phyloP scores from a whole-genome alignment of 2,329 filamentous ascomycete genomes.

The Fusarium sulawesiense region DNA sequence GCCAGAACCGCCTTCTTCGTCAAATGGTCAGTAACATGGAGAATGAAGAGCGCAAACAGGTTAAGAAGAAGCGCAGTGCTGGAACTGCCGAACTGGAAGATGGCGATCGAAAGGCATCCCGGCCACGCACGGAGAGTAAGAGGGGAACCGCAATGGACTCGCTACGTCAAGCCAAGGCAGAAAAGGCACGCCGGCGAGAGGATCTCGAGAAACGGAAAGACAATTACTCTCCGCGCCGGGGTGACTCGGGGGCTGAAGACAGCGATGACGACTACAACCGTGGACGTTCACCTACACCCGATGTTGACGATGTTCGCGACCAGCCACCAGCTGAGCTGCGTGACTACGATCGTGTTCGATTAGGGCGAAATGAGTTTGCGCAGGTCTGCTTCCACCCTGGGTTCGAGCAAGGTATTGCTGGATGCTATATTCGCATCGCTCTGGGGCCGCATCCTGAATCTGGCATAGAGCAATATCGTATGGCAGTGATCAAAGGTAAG shows the following conservation, averaged over 20 bases:
- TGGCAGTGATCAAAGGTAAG: slow-evolving; percentile 87
- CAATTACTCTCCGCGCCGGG: slow-evolving; percentile 53
- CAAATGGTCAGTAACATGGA: slow-evolving; percentile 77
- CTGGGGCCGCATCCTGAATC: slow-evolving; percentile 81
- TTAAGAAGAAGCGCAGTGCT: slow-evolving; percentile 80
- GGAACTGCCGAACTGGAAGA: slow-evolving; percentile 83
- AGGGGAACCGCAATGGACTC: slow-evolving; percentile 76
- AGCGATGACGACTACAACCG: slow-evolving; percentile 85
- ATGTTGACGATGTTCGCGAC: slow-evolving; percentile 75
- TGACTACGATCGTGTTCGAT: slow-evolving; percentile 86
- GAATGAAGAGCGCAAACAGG: slow-evolving; percentile 66
- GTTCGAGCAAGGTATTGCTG: slow-evolving; percentile 83
- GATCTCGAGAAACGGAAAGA: slow-evolving; percentile 72
- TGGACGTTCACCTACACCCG: slow-evolving; percentile 63
- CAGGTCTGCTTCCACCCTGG: slow-evolving; percentile 93
- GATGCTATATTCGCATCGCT: slow-evolving; percentile 87
- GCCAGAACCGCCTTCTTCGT: slow-evolving; percentile 84
- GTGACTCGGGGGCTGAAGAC: slow-evolving; percentile 64
- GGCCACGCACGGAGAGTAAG: slow-evolving; percentile 68
- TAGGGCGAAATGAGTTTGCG: slow-evolving; percentile 87
- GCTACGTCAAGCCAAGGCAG: slow-evolving; percentile 69
- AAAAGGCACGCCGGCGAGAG: slow-evolving; percentile 64
- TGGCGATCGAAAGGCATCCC: slow-evolving; percentile 75
- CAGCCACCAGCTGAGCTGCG: slow-evolving; percentile 77
- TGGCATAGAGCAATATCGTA: slow-evolving; percentile 82